Evolutionary conservation across 1,139 yeast species (phyloP), one percentile per base, ranked within the genome.

Genomic region (Suhomyces panamericanus): DNA sequence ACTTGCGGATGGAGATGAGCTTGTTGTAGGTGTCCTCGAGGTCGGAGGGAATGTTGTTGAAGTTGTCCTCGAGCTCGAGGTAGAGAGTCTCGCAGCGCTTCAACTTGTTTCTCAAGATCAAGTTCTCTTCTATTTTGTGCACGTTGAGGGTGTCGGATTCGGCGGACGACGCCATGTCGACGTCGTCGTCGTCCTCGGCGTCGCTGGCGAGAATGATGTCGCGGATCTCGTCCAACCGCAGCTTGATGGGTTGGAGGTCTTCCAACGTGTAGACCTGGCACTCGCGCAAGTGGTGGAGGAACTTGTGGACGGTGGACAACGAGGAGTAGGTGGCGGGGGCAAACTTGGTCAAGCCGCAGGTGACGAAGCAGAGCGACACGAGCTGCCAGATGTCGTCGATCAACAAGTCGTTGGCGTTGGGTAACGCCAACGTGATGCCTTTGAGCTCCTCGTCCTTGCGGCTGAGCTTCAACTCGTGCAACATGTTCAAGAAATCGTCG

Each of bases 261-360:
- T 85, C 88, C 49, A 80, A 81, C 1, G 97, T 90, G 64, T 84
- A 90, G 14, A 87, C 88, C 46, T 82, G 83, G 45, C 89, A 81
- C 58, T 87, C 96, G 53, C 81, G 78, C 49, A 91, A 71, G 65
- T 91, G 98, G 50, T 82, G 87, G 52, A 93, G 73, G 48, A 93
- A 70, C 55, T 93, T 81, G 65, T 83, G 83, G 10, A 93, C 96
- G 0, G 97, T 88, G 37, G 90, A 77, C 39, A 91, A 70, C 7
- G 96, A 87, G 8, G 96, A 90, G 66, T 87, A 93, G 1, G 96
- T 88, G 3, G 97, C 96, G 1, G 97, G 96, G 1, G 96, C 96
- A 35, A 88, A 80, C 55, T 89, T 85, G 44, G 86, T 86, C 55
- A 89, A 74, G 3, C 99, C 99, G 50, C 95, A 95, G 1, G 98